Base-by-base conservation (phyloP, 805 yeast species). In the Metschnikowia koreensis region DNA sequence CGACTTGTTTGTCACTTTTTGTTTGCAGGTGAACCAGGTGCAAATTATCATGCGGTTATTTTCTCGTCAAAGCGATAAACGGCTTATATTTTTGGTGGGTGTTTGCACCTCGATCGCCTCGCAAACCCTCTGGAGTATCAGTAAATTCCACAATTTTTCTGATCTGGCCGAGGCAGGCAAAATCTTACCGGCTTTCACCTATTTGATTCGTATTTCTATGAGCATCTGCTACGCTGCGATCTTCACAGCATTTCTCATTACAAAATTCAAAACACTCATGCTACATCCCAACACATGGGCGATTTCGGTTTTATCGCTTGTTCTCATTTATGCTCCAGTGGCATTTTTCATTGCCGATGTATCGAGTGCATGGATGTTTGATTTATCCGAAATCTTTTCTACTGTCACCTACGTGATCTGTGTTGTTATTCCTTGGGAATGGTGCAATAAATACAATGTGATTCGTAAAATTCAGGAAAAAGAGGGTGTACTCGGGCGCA, bases 381-480 rank as follows among this genome's bases (percentile, higher is more conserved):
- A 84, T 55, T 71, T 87, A 47, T 82, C 90, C 17, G 93, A 87
- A 62, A 73, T 87, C 41, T 86, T 87, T 66, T 83, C 86, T 41
- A 80, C 88, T 16, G 84, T 87, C 1, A 80, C 86, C n/a, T 86
- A 84, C 63, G 80, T 87, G 8, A 74, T 86, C 17, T 80, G 89
- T 36, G 86, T 89, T 31, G 86, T 86, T 7, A 76, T 86, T 10
- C 88, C 88, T 0, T 87, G 96, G 94, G 96, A 88, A 66, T 89
- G 96, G 93, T 78, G 87, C 54, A 87, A 86, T 61, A 75, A 87
- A 55, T 75, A 85, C 50, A 78, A 79, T 46, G 72, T 78, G 11
- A 66, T 85, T 39, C 83, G 82, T 68, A 80, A 81, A 55, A 71
- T 70, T 13, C 77, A 79, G 48, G 92, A 87, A 59, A 81, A 82